A percentile compares a stretch with the other conserved stretches of the same genome.
Conservation (phyloP, 1,139 yeast species). For the Kodamaea arcana region DNA sequence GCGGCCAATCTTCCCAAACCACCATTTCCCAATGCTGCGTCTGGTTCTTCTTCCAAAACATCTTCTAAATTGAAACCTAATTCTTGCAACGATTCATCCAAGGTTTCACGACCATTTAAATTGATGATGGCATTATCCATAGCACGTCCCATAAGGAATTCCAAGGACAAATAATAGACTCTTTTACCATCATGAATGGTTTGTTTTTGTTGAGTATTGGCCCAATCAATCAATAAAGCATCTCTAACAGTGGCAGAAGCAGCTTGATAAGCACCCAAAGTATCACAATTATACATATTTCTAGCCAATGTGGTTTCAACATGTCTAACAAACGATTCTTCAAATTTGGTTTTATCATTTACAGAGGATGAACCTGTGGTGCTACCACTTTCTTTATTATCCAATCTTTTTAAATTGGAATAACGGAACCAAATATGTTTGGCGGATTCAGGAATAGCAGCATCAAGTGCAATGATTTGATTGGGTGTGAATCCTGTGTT, state of each 20-base stretch:
- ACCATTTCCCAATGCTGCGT: conserved; percentile 94
- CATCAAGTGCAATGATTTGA: conserved; percentile 79
- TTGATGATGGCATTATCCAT: conserved; percentile 91
- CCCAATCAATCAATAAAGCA: conserved; percentile 82
- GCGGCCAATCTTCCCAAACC: conserved; percentile 95
- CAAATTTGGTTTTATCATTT: conserved; percentile 49
- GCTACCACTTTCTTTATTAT: conserved; percentile 14
- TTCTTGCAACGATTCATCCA: conserved; percentile 57
- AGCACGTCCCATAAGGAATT: conserved; percentile 93
- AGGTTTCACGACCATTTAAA: conserved; percentile 50
- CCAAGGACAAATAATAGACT: conserved; percentile 81
- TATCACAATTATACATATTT: conserved; percentile 87
- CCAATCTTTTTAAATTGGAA: conserved; percentile 34
- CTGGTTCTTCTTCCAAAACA: conserved; percentile 80
- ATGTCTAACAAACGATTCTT: conserved; percentile 69
- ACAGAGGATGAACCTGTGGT: conserved; percentile 6
- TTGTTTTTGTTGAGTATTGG: conserved; percentile 86
- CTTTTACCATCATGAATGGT: conserved; percentile 83
- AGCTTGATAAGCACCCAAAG: conserved; percentile 89
- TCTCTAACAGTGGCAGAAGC: conserved; percentile 77
- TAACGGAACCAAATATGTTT: conserved; percentile 75
- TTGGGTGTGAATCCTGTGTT: conserved; percentile 89
- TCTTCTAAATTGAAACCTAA: conserved; percentile 89
- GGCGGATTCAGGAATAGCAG: conserved; percentile 73
- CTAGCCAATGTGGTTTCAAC: conserved; percentile 89